Evolutionary conservation across 495 filamentous ascomycete genomes (phyloP), one percentile per base, ranked within the genome.

Genomic region (Wilcoxina mikolae): DNA sequence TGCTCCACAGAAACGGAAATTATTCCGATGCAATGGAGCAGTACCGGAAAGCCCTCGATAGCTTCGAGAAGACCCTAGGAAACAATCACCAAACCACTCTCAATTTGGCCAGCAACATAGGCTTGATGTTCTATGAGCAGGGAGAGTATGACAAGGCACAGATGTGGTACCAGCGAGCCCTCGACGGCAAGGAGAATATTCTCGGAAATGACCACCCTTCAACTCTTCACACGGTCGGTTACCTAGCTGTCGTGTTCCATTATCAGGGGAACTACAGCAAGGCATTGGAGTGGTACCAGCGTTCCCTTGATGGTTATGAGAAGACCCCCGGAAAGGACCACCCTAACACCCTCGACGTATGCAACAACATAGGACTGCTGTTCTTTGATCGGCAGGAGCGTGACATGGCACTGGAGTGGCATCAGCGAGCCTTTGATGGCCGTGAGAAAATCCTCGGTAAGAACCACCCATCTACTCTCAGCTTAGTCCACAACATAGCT

Each of bases 141-240:
- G 62, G 57, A 18, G 47, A 55, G 28, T 57, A 63, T 23, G 54
- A 65, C 28, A 51, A 56, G 39, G 67, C 65, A 11, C 31, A 41
- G 29, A 28, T 4, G 20, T 52, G 25, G 49, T 52, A 35, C 22
- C 33, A 62, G 55, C 61, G 59, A 59, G 69, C 67, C 43, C 65
- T 70, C 43, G 26, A 58, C 56, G 67, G 64, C 57, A 52, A 57
- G 4, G 70, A 73, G 60, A 65, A 68, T 56, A 58, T 57, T 26
- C 55, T 67, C 11, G 70, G 70, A 26, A 58, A 56, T 47, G 61
- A 73, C 53, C 70, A 73, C 58, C 55, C 55, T 49, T 62, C 61
- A 47, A 74, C 69, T 24, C 68, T 72, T 10, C 31, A 56, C n/a
- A 73, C 67, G 42, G 52, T 72, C 29, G 60, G 69, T 49, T 70